Evolutionary conservation across 768 basidiomycete genomes (phyloP), one percentile per base, ranked within the genome.

Genomic region (Amanita exitialis): DNA sequence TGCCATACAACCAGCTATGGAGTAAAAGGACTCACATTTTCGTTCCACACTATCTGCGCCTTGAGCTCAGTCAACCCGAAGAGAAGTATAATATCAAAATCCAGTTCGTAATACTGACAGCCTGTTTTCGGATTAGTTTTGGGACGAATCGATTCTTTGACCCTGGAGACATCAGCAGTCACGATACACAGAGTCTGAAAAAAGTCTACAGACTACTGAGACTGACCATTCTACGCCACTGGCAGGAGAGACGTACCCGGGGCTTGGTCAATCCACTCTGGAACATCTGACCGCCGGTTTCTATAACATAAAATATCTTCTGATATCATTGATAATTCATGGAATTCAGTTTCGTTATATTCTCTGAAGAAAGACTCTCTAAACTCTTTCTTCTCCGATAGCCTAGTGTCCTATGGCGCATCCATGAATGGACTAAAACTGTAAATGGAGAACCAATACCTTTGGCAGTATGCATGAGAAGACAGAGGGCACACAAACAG

Each of bases 61-160:
- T 72, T 67, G 16, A 76, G 43, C 47, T 77, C 75, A 0, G 75
- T 74, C 36, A 67, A 43, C 0, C 76, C 76, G 37, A 74, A 71
- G 44, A 62, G 64, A 45, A 77, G 54, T 28, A 75, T 62, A 23
- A 77, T 59, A 13, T 69, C 66, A 49, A 67, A 76, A 8, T 61
- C 51, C 32, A 61, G 3, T 34, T 45, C 18, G 42, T 64, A 66
- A 52, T 62, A 65, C 15, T 49, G 27, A 6, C 27, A 5, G n/a
- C 1, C 1, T 39, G 7, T 44, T 51, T 44, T 37, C 13, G 27
- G 37, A 15, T 38, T 45, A 27, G 18, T 37, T 10, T 38, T 28
- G 43, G 53, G 15, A 23, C 6, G 9, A 32, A 49, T 37, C 20
- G 36, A 55, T 16, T 43, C 36, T 21, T 52, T 55, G n/a, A 50